Base-by-base conservation (phyloP, 2,329 filamentous ascomycete species). In the Dothistroma pini region DNA sequence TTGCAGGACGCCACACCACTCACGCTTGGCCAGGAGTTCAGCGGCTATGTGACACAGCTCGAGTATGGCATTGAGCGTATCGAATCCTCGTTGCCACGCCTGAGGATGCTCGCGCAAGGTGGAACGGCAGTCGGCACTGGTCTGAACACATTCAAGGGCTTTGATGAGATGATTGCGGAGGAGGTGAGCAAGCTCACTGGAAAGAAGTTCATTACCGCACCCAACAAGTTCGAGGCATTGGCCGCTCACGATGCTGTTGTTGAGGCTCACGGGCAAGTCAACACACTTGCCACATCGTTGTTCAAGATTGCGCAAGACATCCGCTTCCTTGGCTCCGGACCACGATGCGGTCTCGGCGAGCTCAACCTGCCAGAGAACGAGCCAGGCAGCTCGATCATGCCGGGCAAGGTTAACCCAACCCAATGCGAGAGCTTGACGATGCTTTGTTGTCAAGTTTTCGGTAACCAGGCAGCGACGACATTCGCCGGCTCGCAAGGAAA, bases 251-350 rank as follows among this genome's bases (percentile, higher is more conserved):
- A 99, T 74, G 91, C 93, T 66, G 87, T 97, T 70, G 92, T 97
- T 61, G 93, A 97, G 81, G 93, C 93, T 56, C 91, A 91, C 68
- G 95, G 95, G 63, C 88, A 90, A 67, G 86, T 99, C 73, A 97
- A 97, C 84, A 97, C 93, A 31, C 85, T 97, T 62, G 93, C 95
- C 52, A 82, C 83, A 63, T 96, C 93, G 57, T 88, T 99, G 57
- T 96, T 90, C 86, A 97, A 99, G 85, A 96, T 99, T 72, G 95
- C 93, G 11, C 93, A 99, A 81, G 95, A 97, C 76, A 91, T 99
- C 75, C 89, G 95, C 73, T 97, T 96, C 82, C 90, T 97, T 56
- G 95, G 95, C 71, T 96, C 91, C 69, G 95, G 95, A 16, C 95
- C 95, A 59, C 91, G 95, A 62, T 97, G 95, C 78, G 95, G 95